Evolutionary conservation across 2,329 filamentous ascomycete genomes (phyloP), one percentile per base, ranked within the genome.

Genomic region (Rutstroemia sp.): DNA sequence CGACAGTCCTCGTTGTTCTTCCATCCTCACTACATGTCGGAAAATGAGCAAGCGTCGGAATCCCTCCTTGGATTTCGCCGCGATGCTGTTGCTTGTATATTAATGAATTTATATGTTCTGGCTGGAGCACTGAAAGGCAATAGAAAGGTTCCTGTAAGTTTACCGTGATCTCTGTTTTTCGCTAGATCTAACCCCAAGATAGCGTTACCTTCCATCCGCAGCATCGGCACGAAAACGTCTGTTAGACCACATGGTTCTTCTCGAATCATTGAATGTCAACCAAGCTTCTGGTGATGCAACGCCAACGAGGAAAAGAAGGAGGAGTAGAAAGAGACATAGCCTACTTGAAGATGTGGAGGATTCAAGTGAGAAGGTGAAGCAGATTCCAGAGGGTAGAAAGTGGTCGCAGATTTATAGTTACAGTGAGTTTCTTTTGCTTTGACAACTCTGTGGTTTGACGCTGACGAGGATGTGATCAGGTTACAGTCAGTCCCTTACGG

Each of bases 351-450:
- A 54, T 12, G 25, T 17, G 4, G 19, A 38, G 14, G 8, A 52
- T 21, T 49, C 16, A 48, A 57, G 48, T 30, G 56, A 37, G 14
- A 46, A 45, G 37, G 48, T n/a, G 25, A 56, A 58, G 65, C 56
- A 60, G 21, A 44, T 51, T 12, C 38, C 38, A 16, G 59, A 49
- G 50, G 73, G 64, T 16, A 72, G 73, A 61, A 76, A 77, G 57
- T 81, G 79, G 78, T 75, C 74, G 37, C 77, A 82, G 63, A 79
- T 83, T 56, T 82, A 83, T 64, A 77, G 76, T 56, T 80, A 77
- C 66, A 55, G 53, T 55, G 49, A n/a, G 53, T 55, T 37, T 27
- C 5, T 21, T 25, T 30, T 8, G 9, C 7, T 19, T 2, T 30
- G 21, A 8, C 16, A 4, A 8, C 6, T 41, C 10, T n/a, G 38